These are phyloP conservation scores for Penicillium sp. DNA, from an alignment of 2,329 filamentous ascomycete genomes.

Conservation along the genomic window DNA sequence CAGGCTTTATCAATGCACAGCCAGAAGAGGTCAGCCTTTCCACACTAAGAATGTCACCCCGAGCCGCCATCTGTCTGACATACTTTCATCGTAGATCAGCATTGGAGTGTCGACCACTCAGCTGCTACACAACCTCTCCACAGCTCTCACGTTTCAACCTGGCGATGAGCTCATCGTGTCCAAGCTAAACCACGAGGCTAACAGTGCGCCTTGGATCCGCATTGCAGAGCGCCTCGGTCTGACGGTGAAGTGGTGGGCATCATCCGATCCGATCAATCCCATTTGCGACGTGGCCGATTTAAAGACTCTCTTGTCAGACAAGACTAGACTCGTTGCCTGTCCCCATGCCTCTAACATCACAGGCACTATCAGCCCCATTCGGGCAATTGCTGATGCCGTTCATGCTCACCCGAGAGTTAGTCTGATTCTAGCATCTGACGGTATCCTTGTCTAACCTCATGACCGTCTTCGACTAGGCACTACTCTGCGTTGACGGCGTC, in stretches of 20 bases:
- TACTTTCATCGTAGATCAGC: constrained; percentile 20
- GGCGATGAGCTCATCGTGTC: constrained; percentile 73
- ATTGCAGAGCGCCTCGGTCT: constrained; percentile 65
- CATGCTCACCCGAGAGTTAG: constrained; percentile 49
- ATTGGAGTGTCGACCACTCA: constrained; percentile 76
- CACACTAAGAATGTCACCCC: neutral
- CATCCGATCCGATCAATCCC: constrained; percentile 56
- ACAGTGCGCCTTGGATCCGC: constrained; percentile 73
- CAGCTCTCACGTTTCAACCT: constrained; percentile 55
- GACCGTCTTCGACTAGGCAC: constrained; percentile 43
- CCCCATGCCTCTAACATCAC: constrained; percentile 76
- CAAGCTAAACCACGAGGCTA: constrained; percentile 75
- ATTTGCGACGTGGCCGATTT: constrained; percentile 63
- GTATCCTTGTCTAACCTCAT: neutral
- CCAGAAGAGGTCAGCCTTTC: constrained; percentile 61
- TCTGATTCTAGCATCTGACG: neutral
- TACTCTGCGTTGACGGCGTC: constrained; percentile 75
- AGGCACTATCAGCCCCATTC: constrained; percentile 64
- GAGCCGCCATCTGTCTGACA: neutral
- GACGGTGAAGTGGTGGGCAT: constrained; percentile 71
- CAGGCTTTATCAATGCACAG: constrained; percentile 70
- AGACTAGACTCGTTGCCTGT: constrained; percentile 71
- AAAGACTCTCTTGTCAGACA: constrained; percentile 60
- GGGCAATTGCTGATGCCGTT: constrained; percentile 41
- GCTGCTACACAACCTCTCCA: constrained; percentile 71